Evolutionary conservation across 768 basidiomycete genomes (phyloP).

Genomic region (Russula ochroleuca): DNA sequence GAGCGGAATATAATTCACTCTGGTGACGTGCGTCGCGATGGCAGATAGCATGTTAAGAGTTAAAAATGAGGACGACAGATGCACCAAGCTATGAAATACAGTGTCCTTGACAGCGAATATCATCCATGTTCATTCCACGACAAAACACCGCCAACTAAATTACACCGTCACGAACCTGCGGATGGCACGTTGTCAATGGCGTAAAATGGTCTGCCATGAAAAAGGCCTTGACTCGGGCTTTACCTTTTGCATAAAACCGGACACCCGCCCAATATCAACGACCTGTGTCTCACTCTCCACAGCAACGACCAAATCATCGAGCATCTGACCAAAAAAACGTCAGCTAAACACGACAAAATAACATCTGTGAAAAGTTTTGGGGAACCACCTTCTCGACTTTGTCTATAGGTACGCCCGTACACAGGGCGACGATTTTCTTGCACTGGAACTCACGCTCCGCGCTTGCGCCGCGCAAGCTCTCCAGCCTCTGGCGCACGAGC

Average conservation of each 20-base stretch:
- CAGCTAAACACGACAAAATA: slow-evolving; percentile 11
- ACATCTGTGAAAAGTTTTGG: not conserved
- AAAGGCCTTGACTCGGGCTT: slow-evolving; percentile 26
- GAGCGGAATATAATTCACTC: slow-evolving; percentile 20
- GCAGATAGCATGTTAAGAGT: slow-evolving; percentile 22
- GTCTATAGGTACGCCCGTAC: slow-evolving; percentile 81
- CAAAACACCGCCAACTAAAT: slow-evolving; percentile 38
- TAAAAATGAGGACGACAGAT: slow-evolving; percentile 22
- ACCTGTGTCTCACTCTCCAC: slow-evolving; percentile 83
- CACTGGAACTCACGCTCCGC: slow-evolving; percentile 90
- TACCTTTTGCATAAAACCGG: slow-evolving; percentile 90
- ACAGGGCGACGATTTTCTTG: slow-evolving; percentile 85
- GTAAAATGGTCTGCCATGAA: not conserved
- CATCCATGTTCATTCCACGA: slow-evolving; percentile 2
- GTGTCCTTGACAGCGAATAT: slow-evolving; percentile 10
- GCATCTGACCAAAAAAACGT: slow-evolving; percentile 48
- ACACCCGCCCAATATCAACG: slow-evolving; percentile 79
- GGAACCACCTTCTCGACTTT: slow-evolving; percentile 80
- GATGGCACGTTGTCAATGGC: slow-evolving; percentile 3
- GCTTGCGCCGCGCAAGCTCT: slow-evolving; percentile 68
- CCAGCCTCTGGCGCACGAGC: slow-evolving; percentile 64
- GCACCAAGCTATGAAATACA: slow-evolving; percentile 24
- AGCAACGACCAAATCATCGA: slow-evolving; percentile 79
- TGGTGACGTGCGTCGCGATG: not conserved
- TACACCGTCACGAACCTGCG: slow-evolving; percentile 57